Conservation (phyloP, 1,284 basidiomycete genomes). For the Cryptococcus sp. region DNA sequence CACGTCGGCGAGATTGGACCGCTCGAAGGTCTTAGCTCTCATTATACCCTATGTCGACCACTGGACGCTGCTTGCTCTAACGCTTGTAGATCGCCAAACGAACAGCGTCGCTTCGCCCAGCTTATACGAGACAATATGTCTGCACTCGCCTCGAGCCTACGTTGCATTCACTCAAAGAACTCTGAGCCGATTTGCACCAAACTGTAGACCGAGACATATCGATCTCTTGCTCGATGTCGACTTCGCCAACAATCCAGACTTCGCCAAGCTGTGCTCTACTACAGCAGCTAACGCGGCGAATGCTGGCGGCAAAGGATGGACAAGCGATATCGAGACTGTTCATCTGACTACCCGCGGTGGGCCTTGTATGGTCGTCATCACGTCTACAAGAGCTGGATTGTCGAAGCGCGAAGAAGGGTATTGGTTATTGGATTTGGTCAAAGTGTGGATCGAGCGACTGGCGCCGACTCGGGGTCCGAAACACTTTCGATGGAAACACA, state of each 20-base stretch:
- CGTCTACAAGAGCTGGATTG: not conserved
- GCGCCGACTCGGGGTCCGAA: constrained; percentile 1
- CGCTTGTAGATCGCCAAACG: not conserved
- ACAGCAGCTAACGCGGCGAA: not conserved
- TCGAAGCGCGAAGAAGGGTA: not conserved
- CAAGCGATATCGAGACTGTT: not conserved
- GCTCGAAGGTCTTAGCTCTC: not conserved
- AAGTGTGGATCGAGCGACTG: constrained; percentile 5
- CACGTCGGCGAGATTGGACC: too few relatives aligned
- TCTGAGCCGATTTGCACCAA: not conserved
- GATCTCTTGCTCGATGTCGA: not conserved
- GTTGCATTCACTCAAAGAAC: not conserved
- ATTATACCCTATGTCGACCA: not conserved
- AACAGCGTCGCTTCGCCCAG: not conserved
- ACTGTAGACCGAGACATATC: not conserved
- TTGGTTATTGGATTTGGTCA: constrained; percentile 1
- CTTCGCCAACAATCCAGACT: not conserved
- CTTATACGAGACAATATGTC: not conserved
- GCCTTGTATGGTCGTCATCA: not conserved
- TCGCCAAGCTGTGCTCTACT: not conserved
- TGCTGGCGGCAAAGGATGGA: not conserved
- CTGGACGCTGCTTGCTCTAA: not conserved
- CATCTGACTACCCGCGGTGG: constrained; percentile 5
- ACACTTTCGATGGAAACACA: constrained; percentile 10
- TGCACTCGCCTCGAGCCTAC: not conserved